Base-by-base conservation (phyloP, 2,329 filamentous ascomycete genomes). In the Talaromyces islandicus region DNA sequence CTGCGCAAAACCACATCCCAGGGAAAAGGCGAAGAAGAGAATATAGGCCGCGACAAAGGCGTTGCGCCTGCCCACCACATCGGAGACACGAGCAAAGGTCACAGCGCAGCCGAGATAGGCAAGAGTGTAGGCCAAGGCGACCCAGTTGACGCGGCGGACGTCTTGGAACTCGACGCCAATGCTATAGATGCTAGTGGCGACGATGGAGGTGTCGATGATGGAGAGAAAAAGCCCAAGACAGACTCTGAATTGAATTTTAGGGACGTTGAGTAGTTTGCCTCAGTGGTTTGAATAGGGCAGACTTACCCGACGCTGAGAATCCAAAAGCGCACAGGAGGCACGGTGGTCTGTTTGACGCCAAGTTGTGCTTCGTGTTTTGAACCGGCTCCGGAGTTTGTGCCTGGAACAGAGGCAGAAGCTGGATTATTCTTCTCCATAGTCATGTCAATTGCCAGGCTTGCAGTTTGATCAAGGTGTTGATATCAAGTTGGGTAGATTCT, bases 61-160 rank as follows among this genome's bases (percentile, higher is more conserved):
- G 41, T 56, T 63, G 59, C 62, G 57, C 46, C 57, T 51, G n/a
- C 57, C 57, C 14, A 55, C 50, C 12, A 59, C 54, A 30, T 59
- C 57, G 29, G 35, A 38, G 7, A 59, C 14, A 19, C 57, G 51
- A 12, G 57, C 57, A 53, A 59, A 59, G 6, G 21, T 53, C 12
- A 54, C 51, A 19, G 57, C 57, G 32, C 54, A 59, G 0, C 51
- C 57, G 2, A 59, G 24, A 46, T 59, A 59, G 17, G 57, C 11
- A 30, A 59, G 57, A n/a, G 54, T 51, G 17, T 59, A 59, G 6
- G 51, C 51, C 7, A 59, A 30, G 10, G 54, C 52, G 38, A 53
- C 57, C 57, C 57, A 59, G n/a, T 54, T 21, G 9, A 53, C 50
- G 51, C 57, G 54, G 51, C 51, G 35, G 12, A 59, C 51, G 6